Conservation (phyloP, 2,329 filamentous ascomycete species). For the Stagonosporopsis tanaceti region DNA sequence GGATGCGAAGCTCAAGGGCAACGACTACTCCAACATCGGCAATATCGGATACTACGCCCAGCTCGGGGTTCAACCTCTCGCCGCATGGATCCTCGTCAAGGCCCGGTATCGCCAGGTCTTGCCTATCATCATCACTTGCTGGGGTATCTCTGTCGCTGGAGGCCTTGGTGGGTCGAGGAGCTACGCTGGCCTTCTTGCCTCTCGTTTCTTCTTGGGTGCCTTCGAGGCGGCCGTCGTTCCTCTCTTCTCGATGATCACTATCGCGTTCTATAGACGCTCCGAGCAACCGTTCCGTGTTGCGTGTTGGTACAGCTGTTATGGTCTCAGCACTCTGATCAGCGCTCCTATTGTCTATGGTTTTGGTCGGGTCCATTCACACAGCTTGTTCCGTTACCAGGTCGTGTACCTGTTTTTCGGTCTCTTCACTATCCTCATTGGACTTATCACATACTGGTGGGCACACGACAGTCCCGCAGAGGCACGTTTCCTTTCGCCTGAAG, state of each 20-base stretch:
- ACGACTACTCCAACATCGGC: constrained; percentile 58
- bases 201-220: constrained; percentile 34
- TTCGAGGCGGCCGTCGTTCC: constrained; percentile 40
- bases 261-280: constrained; percentile 33
- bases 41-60: constrained; percentile 61
- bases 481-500: constrained; percentile 67
- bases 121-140: constrained; percentile 52
- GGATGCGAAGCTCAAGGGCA: constrained; percentile 49
- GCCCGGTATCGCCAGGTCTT: constrained; percentile 40
- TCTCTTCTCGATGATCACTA: constrained; percentile 38
- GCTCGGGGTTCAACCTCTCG: constrained; percentile 60
- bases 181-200: constrained; percentile 31
- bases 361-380: constrained; percentile 60
- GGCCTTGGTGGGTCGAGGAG: constrained; percentile 30
- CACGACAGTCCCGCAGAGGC: constrained; percentile 67
- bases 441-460: constrained; percentile 53
- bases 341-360: constrained; percentile 69
- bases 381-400: constrained; percentile 70
- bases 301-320: constrained; percentile 74
- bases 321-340: constrained; percentile 66
- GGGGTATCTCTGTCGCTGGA: constrained; percentile 53
- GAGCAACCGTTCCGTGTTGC: constrained; percentile 30
- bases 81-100: constrained; percentile 59
- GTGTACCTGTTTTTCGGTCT: constrained; percentile 55
- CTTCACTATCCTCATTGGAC: constrained; percentile 50